phyloP scores from a whole-genome alignment of 345 rosid species.

The Abelmoschus esculentus region DNA sequence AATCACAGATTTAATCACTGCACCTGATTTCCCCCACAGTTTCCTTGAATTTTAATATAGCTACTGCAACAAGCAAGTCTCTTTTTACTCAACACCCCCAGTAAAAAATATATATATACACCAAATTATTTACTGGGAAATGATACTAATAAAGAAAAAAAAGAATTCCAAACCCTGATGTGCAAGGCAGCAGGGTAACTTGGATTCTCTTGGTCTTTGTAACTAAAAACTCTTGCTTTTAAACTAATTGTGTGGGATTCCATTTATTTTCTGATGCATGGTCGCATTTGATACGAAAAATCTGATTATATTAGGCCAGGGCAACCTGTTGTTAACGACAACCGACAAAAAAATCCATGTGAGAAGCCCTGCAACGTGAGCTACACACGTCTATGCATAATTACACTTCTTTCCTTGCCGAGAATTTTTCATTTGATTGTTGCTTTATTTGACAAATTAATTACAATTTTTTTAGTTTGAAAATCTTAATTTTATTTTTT shows the following conservation, averaged over 20 bases:
- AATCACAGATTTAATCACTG: conserved; percentile 6
- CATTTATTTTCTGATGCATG: not conserved
- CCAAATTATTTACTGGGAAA: not conserved
- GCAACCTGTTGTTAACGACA: not conserved
- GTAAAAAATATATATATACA: too few relatives aligned
- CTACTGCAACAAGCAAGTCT: conserved; percentile 19
- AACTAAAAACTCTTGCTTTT: not conserved
- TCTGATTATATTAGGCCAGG: not conserved
- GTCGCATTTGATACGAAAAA: not conserved
- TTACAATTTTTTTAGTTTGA: too few relatives aligned
- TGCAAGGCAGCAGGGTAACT: not conserved
- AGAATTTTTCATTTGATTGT: not conserved
- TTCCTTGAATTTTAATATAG: conserved; percentile 25
- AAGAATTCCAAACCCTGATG: not conserved
- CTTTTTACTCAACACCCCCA: conserved; percentile 12
- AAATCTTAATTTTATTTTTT: too few relatives aligned
- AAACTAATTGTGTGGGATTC: not conserved
- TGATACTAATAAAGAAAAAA: not conserved
- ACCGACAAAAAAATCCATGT: conserved; percentile 13
- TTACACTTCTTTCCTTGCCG: not conserved
- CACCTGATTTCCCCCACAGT: conserved; percentile 13
- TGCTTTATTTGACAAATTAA: not conserved
- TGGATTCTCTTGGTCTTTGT: not conserved
- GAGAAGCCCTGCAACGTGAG: not conserved
- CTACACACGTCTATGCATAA: not conserved